Evolutionary conservation across 2,329 filamentous ascomycete species (phyloP).

Genomic region (Aotearoamyces nothofagi): DNA sequence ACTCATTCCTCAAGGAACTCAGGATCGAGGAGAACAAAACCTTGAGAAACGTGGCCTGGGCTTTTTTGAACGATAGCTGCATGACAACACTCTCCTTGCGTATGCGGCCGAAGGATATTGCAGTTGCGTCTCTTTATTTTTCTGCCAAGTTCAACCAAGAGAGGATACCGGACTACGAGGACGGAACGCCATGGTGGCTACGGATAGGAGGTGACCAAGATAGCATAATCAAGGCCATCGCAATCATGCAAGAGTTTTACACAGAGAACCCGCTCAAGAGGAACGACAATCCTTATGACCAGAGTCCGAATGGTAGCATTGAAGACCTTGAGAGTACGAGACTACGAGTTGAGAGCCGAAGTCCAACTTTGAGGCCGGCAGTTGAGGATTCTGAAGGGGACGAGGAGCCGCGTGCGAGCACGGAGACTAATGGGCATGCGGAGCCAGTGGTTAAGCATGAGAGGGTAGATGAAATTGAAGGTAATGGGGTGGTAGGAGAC

Average conservation of each 20-base stretch:
- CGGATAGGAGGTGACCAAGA: conserved; percentile 55
- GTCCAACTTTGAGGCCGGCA: conserved; percentile 2
- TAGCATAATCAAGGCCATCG: conserved; percentile 58
- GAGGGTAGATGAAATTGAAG: conserved; percentile 3
- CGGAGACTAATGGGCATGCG: background rate
- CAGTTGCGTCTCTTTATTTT: conserved; percentile 76
- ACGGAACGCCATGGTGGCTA: conserved; percentile 79
- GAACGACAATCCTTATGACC: conserved; percentile 15
- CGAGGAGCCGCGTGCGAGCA: background rate
- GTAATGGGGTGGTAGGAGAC: conserved; percentile 2
- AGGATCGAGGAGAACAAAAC: conserved; percentile 64
- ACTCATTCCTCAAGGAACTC: conserved; percentile 63
- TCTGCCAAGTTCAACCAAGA: conserved; percentile 61
- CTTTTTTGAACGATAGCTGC: conserved; percentile 82
- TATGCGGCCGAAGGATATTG: conserved; percentile 65
- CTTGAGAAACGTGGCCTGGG: conserved; percentile 77
- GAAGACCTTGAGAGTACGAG: conserved; percentile 15
- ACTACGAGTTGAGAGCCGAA: conserved; percentile 4
- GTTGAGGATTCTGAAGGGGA: conserved; percentile 3
- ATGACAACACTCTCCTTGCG: conserved; percentile 75
- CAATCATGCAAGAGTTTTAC: conserved; percentile 58
- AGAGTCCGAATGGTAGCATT: conserved; percentile 8
- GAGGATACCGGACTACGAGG: conserved; percentile 57
- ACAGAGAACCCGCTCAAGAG: conserved; percentile 42
- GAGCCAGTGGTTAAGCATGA: background rate